These are phyloP conservation scores for Leccinum rimulosum DNA, from an alignment of 768 basidiomycete species.

Conservation along the genomic window DNA sequence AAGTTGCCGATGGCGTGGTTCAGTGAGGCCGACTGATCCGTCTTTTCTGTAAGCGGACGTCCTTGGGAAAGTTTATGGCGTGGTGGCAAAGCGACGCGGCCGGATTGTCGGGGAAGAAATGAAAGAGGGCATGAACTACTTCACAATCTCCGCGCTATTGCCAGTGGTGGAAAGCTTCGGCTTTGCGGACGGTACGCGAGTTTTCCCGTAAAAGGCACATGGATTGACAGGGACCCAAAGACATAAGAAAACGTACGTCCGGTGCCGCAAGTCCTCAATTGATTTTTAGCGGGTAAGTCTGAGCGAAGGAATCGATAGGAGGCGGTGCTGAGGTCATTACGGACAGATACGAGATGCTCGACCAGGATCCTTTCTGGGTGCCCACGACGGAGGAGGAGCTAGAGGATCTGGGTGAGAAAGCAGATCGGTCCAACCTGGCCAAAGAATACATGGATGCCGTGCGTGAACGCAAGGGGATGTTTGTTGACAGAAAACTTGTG, in stretches of 20 bases:
- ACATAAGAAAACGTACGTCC: slow-evolving; percentile 93
- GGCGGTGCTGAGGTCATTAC: slow-evolving; percentile 16
- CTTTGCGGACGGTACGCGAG: slow-evolving; percentile 82
- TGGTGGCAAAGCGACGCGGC: slow-evolving; percentile 88
- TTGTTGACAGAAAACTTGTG: slow-evolving; percentile 92
- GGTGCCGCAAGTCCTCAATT: slow-evolving; percentile 97
- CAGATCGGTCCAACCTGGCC: slow-evolving; percentile 90
- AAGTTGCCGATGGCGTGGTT: slow-evolving; percentile 31
- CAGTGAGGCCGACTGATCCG: slow-evolving; percentile 7
- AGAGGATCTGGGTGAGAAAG: slow-evolving; percentile 95
- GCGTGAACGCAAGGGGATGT: slow-evolving; percentile 90
- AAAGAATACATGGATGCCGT: slow-evolving; percentile 91
- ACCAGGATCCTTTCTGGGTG: slow-evolving; percentile 97
- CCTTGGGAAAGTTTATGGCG: slow-evolving; percentile 94
- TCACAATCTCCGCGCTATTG: slow-evolving; percentile 85
- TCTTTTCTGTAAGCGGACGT: slow-evolving; percentile 70
- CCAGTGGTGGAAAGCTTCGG: slow-evolving; percentile 98
- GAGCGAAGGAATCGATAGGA: neutral
- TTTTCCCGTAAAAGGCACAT: neutral
- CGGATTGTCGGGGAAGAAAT: slow-evolving; percentile 95
- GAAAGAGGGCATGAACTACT: slow-evolving; percentile 96
- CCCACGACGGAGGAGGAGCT: slow-evolving; percentile 96
- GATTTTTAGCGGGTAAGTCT: slow-evolving; percentile 86
- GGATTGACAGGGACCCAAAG: slow-evolving; percentile 38
- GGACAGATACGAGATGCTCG: slow-evolving; percentile 83